Evolutionary conservation across 768 basidiomycete species (phyloP).

Genomic region (Pulveroboletus ravenelii): DNA sequence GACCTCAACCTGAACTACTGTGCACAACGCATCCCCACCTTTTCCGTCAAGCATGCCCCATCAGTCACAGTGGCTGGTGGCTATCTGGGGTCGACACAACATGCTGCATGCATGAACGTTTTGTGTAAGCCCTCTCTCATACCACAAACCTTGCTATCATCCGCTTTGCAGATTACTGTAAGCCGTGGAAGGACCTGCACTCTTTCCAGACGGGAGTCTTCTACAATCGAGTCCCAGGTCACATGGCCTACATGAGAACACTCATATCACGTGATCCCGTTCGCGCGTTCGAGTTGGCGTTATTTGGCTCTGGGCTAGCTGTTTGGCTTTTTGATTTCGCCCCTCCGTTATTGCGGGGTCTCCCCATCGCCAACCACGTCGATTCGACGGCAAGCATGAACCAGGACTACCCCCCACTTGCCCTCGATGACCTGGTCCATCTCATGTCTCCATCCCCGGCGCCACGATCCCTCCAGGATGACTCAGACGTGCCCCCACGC

Average conservation of each 20-base stretch:
- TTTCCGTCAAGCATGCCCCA: too few relatives aligned
- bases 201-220: too few relatives aligned
- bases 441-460: constrained; percentile 49
- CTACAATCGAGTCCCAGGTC: constrained; percentile 2
- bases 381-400: constrained; percentile 20
- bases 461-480: constrained; percentile 20
- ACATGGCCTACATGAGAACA: constrained; percentile 24
- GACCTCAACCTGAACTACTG: too few relatives aligned
- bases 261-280: constrained; percentile 29
- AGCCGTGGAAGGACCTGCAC: too few relatives aligned
- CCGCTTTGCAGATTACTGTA: too few relatives aligned
- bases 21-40: too few relatives aligned
- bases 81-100: too few relatives aligned
- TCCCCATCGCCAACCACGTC: not conserved
- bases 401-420: constrained; percentile 37
- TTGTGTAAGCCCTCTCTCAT: too few relatives aligned
- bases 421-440: constrained; percentile 54
- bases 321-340: constrained; percentile 32
- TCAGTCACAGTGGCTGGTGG: too few relatives aligned
- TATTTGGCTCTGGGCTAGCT: constrained; percentile 18
- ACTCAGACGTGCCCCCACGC: constrained; percentile 18
- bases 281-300: constrained; percentile 36
- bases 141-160: too few relatives aligned
- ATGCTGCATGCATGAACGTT: too few relatives aligned
- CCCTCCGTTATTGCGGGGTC: constrained; percentile 8